Evolutionary conservation across 305 asterid species (phyloP).

Genomic region (Fraxinus latifolia): DNA sequence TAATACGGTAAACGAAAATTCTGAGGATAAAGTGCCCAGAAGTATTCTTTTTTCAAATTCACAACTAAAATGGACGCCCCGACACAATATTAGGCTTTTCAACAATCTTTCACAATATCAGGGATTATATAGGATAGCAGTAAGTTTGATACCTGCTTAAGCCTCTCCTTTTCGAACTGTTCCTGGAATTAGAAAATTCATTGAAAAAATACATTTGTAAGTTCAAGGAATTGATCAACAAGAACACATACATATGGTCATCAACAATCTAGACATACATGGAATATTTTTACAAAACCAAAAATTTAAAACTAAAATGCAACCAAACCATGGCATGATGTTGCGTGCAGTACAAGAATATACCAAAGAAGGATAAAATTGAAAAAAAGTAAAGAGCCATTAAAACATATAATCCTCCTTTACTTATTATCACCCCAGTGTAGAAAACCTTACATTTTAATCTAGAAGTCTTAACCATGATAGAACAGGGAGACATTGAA

Average conservation of each 20-base stretch:
- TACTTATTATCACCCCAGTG: neutral
- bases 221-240: constrained; percentile 15
- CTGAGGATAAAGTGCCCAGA: neutral
- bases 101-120: neutral
- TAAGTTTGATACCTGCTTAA: constrained; percentile 49
- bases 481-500: neutral
- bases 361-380: neutral
- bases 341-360: neutral
- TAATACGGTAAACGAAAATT: neutral
- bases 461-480: constrained; percentile 1
- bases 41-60: neutral
- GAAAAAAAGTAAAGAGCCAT: neutral
- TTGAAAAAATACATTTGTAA: constrained; percentile 18
- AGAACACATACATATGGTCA: neutral
- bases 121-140: neutral
- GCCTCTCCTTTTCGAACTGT: constrained; percentile 53
- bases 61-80: neutral
- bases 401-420: neutral
- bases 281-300: constrained; percentile 4
- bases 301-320: neutral
- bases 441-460: neutral
- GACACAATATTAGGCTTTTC: neutral
- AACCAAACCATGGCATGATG: neutral
- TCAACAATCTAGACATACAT: neutral
- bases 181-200: constrained; percentile 49